phyloP scores from a whole-genome alignment of 129 eudicot species.

The Glebionis coronaria region DNA sequence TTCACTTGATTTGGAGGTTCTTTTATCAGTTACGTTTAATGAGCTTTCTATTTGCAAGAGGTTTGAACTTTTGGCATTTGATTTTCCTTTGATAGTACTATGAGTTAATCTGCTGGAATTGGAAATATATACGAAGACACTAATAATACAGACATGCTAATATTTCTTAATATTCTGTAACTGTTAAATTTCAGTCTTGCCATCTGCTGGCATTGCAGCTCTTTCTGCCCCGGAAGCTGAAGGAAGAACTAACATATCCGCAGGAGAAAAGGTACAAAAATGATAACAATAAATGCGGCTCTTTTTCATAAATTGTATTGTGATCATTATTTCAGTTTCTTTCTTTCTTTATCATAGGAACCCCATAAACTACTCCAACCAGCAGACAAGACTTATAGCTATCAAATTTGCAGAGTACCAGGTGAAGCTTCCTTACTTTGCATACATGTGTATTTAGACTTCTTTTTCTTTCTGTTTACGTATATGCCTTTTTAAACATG shows the following conservation, averaged over 20 bases:
- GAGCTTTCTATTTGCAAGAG: no score
- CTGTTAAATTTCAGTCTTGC: constrained; percentile 61
- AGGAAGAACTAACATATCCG: no score
- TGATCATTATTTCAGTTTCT: not conserved
- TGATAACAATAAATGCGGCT: not conserved
- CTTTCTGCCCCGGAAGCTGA: constrained; percentile 97
- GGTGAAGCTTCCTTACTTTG: constrained; percentile 37
- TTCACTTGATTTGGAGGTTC: no score
- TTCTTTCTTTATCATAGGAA: constrained; percentile 52
- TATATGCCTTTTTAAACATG: not conserved
- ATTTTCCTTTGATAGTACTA: no score
- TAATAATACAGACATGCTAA: no score
- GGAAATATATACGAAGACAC: no score
- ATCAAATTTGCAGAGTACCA: constrained; percentile 92
- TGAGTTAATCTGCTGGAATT: no score
- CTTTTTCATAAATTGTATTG: not conserved
- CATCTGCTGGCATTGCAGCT: constrained; percentile 88
- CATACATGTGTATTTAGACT: not conserved
- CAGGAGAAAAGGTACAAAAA: constrained; percentile 75
- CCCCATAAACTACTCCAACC: constrained; percentile 94
- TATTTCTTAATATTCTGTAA: no score
- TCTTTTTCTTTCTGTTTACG: no score
- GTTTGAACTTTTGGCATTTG: no score
- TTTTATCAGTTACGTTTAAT: no score
- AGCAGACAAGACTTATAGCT: constrained; percentile 85